phyloP scores from a whole-genome alignment of 2,329 filamentous ascomycete species.

The Fusarium keratoplasticum region DNA sequence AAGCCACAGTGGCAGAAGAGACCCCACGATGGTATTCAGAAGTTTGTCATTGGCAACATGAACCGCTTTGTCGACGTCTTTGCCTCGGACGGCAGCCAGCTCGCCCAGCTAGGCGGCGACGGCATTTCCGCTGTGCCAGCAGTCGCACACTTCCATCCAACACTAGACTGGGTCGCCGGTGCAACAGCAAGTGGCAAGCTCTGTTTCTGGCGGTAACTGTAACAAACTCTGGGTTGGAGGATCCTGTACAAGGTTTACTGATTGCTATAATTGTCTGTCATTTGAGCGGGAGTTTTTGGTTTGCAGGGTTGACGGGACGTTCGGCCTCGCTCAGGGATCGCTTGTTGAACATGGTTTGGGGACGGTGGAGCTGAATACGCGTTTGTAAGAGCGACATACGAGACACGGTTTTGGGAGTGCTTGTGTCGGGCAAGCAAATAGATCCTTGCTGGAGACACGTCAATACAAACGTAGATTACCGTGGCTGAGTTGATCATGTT shows the following conservation, averaged over 20 bases:
- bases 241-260: background rate
- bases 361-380: constrained; percentile 2
- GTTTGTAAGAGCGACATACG: background rate
- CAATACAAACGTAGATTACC: constrained; percentile 1
- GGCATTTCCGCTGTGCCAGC: constrained; percentile 95
- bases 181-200: constrained; percentile 93
- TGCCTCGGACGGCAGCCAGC: constrained; percentile 82
- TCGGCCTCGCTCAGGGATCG: constrained; percentile 7
- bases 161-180: constrained; percentile 89
- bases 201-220: constrained; percentile 84
- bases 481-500: constrained; percentile 30
- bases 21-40: constrained; percentile 82
- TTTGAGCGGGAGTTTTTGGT: constrained; percentile 36
- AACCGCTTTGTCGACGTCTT: constrained; percentile 96
- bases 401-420: constrained; percentile 5
- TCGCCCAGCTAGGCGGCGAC: constrained; percentile 88
- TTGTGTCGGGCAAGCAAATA: background rate
- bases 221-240: background rate
- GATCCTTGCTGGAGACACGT: background rate
- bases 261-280: background rate
- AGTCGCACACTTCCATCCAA: constrained; percentile 90
- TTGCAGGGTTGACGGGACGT: background rate
- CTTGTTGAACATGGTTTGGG: background rate
- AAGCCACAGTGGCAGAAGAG: constrained; percentile 90
- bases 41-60: constrained; percentile 97